Percentiles rank a stretch among this genome's conserved stretches.
Conservation (phyloP, 2,329 filamentous ascomycete species). For the Allantophomopsis cytisporea region DNA sequence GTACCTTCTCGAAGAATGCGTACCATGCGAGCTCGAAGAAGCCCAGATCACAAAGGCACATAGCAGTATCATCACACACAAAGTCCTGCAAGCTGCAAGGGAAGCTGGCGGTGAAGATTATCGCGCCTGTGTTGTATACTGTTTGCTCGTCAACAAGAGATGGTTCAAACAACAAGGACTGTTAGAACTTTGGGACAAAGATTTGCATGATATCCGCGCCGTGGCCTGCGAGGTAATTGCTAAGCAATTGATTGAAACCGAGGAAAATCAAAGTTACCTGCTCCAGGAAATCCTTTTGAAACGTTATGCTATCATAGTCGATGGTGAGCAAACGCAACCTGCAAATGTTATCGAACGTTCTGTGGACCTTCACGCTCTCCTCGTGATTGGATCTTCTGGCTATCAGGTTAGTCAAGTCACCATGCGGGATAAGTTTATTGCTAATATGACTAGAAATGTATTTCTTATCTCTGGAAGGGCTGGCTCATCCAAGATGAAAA, state of each 20-base stretch:
- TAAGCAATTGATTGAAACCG: conserved; percentile 74
- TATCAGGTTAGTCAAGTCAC: conserved; percentile 45
- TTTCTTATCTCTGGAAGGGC: conserved; percentile 82
- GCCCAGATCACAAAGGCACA: conserved; percentile 64
- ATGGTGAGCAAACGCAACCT: conserved; percentile 58
- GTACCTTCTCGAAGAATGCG: conserved; percentile 76
- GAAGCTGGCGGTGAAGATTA: conserved; percentile 69
- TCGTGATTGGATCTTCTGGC: conserved; percentile 79
- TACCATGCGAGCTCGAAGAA: conserved; percentile 82
- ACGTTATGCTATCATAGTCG: conserved; percentile 69
- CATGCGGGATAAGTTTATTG: too few relatives aligned
- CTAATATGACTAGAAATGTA: conserved; percentile 47
- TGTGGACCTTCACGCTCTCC: conserved; percentile 80
- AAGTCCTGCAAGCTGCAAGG: conserved; percentile 68
- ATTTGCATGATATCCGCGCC: conserved; percentile 67
- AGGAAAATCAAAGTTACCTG: conserved; percentile 68
- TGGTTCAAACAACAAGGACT: conserved; percentile 71
- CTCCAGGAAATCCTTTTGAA: conserved; percentile 74
- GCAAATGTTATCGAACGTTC: conserved; percentile 88
- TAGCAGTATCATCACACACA: conserved; percentile 69
- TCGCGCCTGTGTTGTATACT: conserved; percentile 53
- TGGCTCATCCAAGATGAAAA: conserved; percentile 96
- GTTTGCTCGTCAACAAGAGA: conserved; percentile 26
- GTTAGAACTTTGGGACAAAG: conserved; percentile 83
- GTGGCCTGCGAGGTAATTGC: conserved; percentile 84